These are phyloP conservation scores for Phytophthora capsici DNA, from an alignment of 352 stramenopile genomes.

Conservation along the genomic window DNA sequence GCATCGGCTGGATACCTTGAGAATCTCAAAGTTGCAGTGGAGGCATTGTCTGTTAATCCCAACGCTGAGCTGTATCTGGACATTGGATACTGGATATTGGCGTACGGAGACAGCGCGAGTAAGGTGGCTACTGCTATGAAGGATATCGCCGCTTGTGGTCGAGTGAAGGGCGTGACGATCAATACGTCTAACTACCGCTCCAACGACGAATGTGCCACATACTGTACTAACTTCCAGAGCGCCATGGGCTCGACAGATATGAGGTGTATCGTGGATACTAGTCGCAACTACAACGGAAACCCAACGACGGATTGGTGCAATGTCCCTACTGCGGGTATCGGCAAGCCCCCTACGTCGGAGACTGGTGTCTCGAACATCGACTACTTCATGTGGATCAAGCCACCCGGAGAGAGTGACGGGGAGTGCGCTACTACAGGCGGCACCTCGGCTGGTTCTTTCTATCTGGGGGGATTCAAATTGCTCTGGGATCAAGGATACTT, in stretches of 20 bases:
- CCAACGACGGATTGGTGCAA: constrained; percentile 72
- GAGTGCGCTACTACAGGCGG: constrained; percentile 53
- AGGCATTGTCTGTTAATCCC: constrained; percentile 51
- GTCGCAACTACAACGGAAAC: constrained; percentile 56
- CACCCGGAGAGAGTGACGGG: constrained; percentile 65
- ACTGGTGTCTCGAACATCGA: constrained; percentile 54
- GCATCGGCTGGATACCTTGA: constrained; percentile 45
- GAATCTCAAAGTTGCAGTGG: constrained; percentile 53
- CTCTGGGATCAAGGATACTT: constrained; percentile 74
- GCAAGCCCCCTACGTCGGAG: constrained; percentile 44
- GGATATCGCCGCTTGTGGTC: constrained; percentile 36
- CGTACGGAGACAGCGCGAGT: constrained; percentile 26
- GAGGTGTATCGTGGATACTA: constrained; percentile 69
- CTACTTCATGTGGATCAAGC: constrained; percentile 76
- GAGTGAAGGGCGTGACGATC: constrained; percentile 62
- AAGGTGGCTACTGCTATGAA: constrained; percentile 47
- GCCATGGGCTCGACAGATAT: constrained; percentile 44
- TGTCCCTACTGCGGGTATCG: constrained; percentile 53
- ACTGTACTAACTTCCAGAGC: constrained; percentile 58
- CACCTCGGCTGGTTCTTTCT: constrained; percentile 53
- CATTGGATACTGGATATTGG: constrained; percentile 63
- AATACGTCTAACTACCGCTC: constrained; percentile 78
- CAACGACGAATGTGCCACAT: constrained; percentile 41
- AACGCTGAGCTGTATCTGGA: constrained; percentile 77
- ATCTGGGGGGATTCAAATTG: constrained; percentile 50